These are phyloP conservation scores for Fusarium longipes DNA, from an alignment of 2,329 filamentous ascomycete genomes.

Conservation along the genomic window DNA sequence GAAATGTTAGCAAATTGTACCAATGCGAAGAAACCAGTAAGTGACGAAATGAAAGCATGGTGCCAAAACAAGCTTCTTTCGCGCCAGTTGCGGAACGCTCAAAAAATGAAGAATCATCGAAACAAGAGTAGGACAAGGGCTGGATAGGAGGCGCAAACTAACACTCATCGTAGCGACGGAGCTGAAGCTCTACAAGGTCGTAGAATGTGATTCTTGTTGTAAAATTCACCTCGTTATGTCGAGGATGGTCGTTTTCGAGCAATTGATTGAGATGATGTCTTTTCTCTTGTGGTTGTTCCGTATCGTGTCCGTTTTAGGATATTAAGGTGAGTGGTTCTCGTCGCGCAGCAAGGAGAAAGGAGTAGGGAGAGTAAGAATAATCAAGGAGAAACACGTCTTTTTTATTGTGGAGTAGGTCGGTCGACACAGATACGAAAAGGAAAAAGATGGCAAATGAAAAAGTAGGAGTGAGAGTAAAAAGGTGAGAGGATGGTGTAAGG, in stretches of 20 bases:
- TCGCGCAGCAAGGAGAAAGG: conserved; percentile 46
- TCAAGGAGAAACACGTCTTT: conserved; percentile 13
- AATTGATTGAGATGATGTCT: conserved; percentile 17
- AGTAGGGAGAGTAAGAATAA: conserved; percentile 15
- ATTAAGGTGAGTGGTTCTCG: conserved; percentile 36
- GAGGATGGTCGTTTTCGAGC: conserved; percentile 2
- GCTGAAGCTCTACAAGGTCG: conserved; percentile 20
- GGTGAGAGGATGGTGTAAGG: conserved; percentile 15
- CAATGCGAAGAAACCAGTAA: background rate
- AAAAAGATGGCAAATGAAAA: conserved; percentile 19
- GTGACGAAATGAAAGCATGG: background rate
- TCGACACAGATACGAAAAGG: conserved; percentile 1
- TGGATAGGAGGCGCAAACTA: conserved; percentile 42
- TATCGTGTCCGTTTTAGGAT: conserved; percentile 23
- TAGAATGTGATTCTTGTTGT: conserved; percentile 5
- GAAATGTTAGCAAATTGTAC: conserved; percentile 2
- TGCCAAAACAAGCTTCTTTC: conserved; percentile 1
- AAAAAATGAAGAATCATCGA: conserved; percentile 6
- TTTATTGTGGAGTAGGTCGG: background rate
- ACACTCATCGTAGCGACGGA: conserved; percentile 48
- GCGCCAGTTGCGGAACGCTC: background rate
- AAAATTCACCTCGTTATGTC: background rate
- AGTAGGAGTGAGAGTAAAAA: conserved; percentile 7
- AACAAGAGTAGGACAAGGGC: conserved; percentile 19
- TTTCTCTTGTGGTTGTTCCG: conserved; percentile 11